Conservation (phyloP, 225 moss, liverwort and hornwort species). For the Thuidium tamariscinum region DNA sequence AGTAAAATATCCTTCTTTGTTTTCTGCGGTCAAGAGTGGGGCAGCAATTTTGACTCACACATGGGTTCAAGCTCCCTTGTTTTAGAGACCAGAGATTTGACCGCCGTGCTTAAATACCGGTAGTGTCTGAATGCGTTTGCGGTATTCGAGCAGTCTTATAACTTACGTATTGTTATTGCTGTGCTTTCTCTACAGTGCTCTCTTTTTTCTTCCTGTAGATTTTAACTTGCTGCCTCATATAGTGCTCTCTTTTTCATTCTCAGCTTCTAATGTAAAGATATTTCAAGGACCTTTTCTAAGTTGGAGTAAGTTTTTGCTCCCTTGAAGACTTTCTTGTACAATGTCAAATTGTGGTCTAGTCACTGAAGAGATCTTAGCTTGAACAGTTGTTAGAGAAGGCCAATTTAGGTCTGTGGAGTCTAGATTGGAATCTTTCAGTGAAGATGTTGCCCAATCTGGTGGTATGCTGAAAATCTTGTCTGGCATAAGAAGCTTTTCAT, state of each 20-base stretch:
- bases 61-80: constrained; percentile 5
- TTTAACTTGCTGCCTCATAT: background rate
- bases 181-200: background rate
- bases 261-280: background rate
- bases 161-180: background rate
- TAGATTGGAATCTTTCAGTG: background rate
- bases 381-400: background rate
- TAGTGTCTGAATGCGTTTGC: background rate
- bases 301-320: background rate
- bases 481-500: background rate
- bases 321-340: background rate
- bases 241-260: background rate
- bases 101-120: background rate
- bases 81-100: constrained; percentile 17
- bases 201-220: background rate
- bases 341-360: background rate
- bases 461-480: background rate
- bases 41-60: constrained; percentile 8
- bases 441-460: background rate
- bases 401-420: background rate
- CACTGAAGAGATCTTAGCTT: background rate
- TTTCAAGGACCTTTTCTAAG: background rate
- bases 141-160: background rate
- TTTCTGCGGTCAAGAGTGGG: constrained; percentile 18
- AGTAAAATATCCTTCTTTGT: background rate